Evolutionary conservation across 257 asterid species (phyloP).

Genomic region (Cinchona pubescens): DNA sequence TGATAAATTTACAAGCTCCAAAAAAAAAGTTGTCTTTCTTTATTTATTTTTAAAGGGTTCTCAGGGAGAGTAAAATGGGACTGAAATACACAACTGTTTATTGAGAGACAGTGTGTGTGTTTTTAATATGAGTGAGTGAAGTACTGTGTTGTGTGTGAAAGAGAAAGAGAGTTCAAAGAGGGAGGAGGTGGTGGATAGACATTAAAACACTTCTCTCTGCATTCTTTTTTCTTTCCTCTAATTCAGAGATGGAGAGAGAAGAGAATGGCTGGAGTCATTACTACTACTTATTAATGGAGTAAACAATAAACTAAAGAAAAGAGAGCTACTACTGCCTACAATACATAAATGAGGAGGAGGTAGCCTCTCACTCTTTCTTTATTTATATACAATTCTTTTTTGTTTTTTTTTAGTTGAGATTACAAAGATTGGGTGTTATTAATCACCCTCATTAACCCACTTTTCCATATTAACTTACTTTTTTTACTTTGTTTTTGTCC

Average conservation of each 20-base stretch:
- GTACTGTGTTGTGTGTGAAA: slow-evolving; percentile 22
- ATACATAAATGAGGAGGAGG: no score
- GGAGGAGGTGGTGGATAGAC: slow-evolving; percentile 47
- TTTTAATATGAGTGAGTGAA: background rate
- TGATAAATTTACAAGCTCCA: background rate
- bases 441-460: background rate
- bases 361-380: background rate
- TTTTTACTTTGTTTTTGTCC: slow-evolving; percentile 2
- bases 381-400: slow-evolving; percentile 14
- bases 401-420: background rate
- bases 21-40: background rate
- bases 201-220: slow-evolving; percentile 39
- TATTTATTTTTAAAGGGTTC: background rate
- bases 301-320: slow-evolving; percentile 7
- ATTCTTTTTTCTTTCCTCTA: slow-evolving; percentile 40
- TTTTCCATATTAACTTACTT: background rate
- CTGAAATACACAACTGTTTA: slow-evolving; percentile 9
- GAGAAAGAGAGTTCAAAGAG: slow-evolving; percentile 18
- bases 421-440: background rate
- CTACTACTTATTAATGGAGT: no score
- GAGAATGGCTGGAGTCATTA: slow-evolving; percentile 3
- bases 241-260: slow-evolving; percentile 58
- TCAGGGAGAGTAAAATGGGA: slow-evolving; percentile 6
- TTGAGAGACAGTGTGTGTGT: slow-evolving; percentile 4
- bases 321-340: slow-evolving; percentile 1